Base-by-base conservation (phyloP, 768 basidiomycete genomes). In the Coprinopsis strossmayeri region DNA sequence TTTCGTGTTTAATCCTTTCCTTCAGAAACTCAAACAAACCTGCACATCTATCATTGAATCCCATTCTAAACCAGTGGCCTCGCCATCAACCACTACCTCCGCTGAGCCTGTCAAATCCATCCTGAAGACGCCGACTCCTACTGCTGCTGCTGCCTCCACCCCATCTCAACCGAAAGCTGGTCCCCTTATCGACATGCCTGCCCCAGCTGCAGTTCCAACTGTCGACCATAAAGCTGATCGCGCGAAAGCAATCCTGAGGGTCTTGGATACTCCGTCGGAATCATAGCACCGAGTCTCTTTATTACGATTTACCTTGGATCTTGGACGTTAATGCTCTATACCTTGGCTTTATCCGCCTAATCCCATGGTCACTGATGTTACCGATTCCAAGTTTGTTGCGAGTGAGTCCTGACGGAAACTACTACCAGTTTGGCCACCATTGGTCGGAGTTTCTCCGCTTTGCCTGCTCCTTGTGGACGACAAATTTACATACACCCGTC, bases 21-120 rank as follows among this genome's bases (percentile, higher is more conserved):
- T 13, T 5, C 43, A 45, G 43, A 45, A 45, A 32, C 43, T 45
- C 43, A 45, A 45, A 32, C 26, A 45, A 28, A 45, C 43, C 13
- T 45, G 43, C 43, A n/a, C 5, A 10, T 28, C 43, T 5, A 45
- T 45, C 11, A 27, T 45, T 27, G 30, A 27, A 11, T 15, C 43
- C 28, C 43, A 25, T 28, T n/a, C n/a, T n/a, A n/a, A n/a, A n/a
- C 27, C 27, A n/a, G 7, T 27, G 7, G 7, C 43, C 11, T 5
- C 43, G 4, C 28, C 43, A 32, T 11, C n/a, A 5, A 32, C 30
- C 30, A 7, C 9, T 18, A 38, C 12, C 12, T 38, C 9, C 37
- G 18, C 20, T 17, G 7, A 45, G 23, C 27, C n/a, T 9, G 26
- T 27, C 5, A 27, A 27, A 20, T 45, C 28, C n/a, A 42, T 42